Base-by-base conservation (phyloP, 2,329 filamentous ascomycete species). In the Chaetoscypha palmicola region DNA sequence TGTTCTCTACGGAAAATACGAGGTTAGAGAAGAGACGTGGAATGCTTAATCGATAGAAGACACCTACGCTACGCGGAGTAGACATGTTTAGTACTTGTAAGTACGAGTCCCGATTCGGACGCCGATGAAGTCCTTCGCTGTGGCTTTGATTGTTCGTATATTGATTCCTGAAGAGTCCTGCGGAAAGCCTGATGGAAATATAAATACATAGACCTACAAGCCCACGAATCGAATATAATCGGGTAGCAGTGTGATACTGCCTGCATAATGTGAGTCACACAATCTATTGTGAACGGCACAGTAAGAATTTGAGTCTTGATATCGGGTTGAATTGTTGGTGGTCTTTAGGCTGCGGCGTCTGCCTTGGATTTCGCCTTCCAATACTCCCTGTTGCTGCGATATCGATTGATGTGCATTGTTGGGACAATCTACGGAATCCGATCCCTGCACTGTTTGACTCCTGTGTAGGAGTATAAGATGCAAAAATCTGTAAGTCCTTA, bases 111-210 rank as follows among this genome's bases (percentile, higher is more conserved):
- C 16, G 37, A 23, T n/a, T 22, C 5, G 8, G 5, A 5, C 9
- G 21, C 3, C 14, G n/a, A 26, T 28, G 17, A n/a, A 11, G 7
- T 17, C 11, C n/a, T 21, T 28, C 9, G 37, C 12, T 12, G 12
- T n/a, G n/a, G n/a, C n/a, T n/a, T n/a, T n/a, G n/a, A n/a, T n/a
- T 8, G 10, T 39, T 26, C 16, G 5, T 17, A 38, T 12, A 38
- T 23, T n/a, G 19, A 12, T 22, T 32, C n/a, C n/a, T n/a, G n/a
- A 24, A 38, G 32, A 43, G 41, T 43, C 41, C 41, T 43, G 23
- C 24, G 24, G 19, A 23, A 36, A 30, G 21, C 34, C 41, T 30
- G 20, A 19, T 12, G 22, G 8, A 14, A 34, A 19, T 17, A 16
- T 37, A 38, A 31, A 38, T 43, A 38, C 14, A 17, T 20, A 21